A percentile compares a stretch with the other conserved stretches of the same genome.
Evolutionary conservation across 2,329 filamentous ascomycete species (phyloP).

Genomic region (Sphaerulina vaccinii): DNA sequence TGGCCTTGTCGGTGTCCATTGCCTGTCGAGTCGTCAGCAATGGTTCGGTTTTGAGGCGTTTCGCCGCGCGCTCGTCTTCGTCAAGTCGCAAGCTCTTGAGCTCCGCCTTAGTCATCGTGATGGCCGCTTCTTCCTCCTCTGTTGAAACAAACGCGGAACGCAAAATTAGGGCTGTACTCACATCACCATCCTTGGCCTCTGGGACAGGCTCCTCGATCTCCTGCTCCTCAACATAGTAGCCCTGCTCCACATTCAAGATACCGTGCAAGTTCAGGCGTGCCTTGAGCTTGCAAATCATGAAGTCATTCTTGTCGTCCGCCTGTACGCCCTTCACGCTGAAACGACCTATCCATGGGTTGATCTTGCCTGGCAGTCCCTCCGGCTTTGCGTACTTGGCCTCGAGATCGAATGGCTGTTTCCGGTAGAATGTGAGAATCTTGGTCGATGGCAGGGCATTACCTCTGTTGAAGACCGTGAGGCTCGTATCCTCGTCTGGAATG

Average conservation of each 20-base stretch:
- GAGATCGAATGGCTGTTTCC: conserved; percentile 94
- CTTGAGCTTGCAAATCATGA: conserved; percentile 99
- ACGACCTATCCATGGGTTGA: conserved; percentile 90
- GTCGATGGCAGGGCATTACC: conserved; percentile 96
- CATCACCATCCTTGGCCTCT: conserved; percentile 70
- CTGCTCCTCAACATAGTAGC: conserved; percentile 96
- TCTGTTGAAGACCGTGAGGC: conserved; percentile 93
- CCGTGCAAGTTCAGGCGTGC: conserved; percentile 95
- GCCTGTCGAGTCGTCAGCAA: conserved; percentile 54
- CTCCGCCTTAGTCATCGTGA: conserved; percentile 17
- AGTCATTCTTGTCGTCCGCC: conserved; percentile 88
- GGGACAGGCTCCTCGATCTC: conserved; percentile 93
- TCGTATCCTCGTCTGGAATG: conserved; percentile 97
- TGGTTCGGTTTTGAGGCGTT: conserved; percentile 30
- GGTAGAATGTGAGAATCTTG: conserved; percentile 99
- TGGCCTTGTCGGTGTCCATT: conserved; percentile 81
- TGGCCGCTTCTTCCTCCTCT: conserved; percentile 24
- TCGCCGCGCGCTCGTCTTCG: conserved; percentile 25
- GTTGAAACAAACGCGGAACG: conserved; percentile 27
- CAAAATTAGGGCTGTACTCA: conserved; percentile 51
- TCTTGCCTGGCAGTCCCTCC: conserved; percentile 81
- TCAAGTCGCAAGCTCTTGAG: conserved; percentile 18
- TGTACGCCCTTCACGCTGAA: conserved; percentile 99
- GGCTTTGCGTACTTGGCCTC: conserved; percentile 92
- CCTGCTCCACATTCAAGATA: conserved; percentile 91